Evolutionary conservation across 306 rosid species (phyloP), one percentile per base, ranked within the genome.

Genomic region (Glycine tomentella): DNA sequence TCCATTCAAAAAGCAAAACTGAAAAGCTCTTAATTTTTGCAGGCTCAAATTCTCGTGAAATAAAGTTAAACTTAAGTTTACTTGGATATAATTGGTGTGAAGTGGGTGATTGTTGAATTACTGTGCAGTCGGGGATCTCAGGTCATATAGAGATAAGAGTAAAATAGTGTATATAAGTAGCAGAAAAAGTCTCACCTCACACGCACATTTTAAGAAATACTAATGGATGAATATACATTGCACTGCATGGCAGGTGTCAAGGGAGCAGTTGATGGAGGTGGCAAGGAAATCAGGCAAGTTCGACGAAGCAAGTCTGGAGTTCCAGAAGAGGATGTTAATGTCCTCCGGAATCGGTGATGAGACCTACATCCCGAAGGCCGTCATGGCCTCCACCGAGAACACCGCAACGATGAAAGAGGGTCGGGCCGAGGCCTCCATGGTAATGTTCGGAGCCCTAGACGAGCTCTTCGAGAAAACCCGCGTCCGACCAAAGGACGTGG

Each of bases 381-480:
- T 95, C 6, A 87, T 92, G 5, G 40, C 78, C 6, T 89, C 94
- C 0, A 15, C 61, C 3, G 91, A 83, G 11, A 90, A 88, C 89
- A 84, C 84, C 2, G 90, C 97, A 10, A 93, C 99, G 12, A 92
- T 96, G 99, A 96, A 96, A 86, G 97, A 90, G 75, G 99, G 99
- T 13, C 87, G 99, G 0, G 90, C 92, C 0, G 99, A 96, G 78
- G 99, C 99, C 2, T 88, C 97, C 13, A 46, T 64, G 57, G 98
- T 96, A 3, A 93, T 96, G 91, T 96, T 96, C 45, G 97, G 99
- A 3, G 99, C 99, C 8, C 89, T 96, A 0, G 98, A 96, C 74
- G 97, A 96, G 82, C 92, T 96, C 1, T 96, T 96, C 12, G 95
- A 92, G 81, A 93, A 96, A 77, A 93, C 97, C 1, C 51, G 90